Evolutionary conservation across 148 eudicot genomes (phyloP).

Genomic region (Rheum nobile): DNA sequence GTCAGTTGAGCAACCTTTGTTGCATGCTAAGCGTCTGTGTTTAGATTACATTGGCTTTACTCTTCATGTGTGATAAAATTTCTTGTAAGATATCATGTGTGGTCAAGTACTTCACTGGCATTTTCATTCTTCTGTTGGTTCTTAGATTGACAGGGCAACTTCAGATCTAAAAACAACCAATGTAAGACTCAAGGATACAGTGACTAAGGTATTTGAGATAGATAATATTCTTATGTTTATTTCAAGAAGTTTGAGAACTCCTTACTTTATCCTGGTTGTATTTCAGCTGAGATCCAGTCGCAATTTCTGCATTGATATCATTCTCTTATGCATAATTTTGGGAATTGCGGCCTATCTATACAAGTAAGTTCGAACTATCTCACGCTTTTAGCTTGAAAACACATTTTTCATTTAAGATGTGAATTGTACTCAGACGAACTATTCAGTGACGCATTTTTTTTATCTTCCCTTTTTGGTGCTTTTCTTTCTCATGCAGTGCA

Average conservation of each 20-base stretch:
- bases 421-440: not conserved
- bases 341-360: conserved; percentile 59
- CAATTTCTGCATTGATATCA: conserved; percentile 57
- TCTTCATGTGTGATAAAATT: too few species aligned
- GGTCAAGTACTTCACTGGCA: not conserved
- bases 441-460: not conserved
- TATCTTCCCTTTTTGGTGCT: not conserved
- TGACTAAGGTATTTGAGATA: conserved; percentile 23
- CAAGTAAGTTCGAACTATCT: conserved; percentile 28
- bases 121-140: not conserved
- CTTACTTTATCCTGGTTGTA: not conserved
- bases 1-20: too few species aligned
- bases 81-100: not conserved
- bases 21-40: too few species aligned
- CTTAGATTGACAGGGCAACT: conserved; percentile 39
- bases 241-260: not conserved
- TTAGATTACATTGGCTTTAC: too few species aligned
- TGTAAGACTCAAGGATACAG: conserved; percentile 54
- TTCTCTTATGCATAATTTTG: conserved; percentile 40
- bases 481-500: conserved; percentile 16
- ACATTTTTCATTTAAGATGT: not conserved
- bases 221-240: not conserved
- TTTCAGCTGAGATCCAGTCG: conserved; percentile 63
- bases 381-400: too few species aligned
- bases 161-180: conserved; percentile 42